Conservation (phyloP, 1,284 basidiomycete species). For the Melampsora occidentalis region DNA sequence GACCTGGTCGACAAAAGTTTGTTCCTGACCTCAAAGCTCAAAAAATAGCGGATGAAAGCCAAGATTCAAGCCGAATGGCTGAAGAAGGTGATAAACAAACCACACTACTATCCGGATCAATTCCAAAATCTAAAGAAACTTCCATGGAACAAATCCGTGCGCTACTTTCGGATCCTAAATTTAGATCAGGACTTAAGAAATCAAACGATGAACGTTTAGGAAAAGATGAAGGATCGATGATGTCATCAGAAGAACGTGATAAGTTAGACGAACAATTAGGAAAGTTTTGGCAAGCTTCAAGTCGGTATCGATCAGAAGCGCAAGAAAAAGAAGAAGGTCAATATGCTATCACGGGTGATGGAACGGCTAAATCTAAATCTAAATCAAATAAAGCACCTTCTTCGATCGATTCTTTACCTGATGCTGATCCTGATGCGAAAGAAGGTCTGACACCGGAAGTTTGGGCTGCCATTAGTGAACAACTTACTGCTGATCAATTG, state of each 20-base stretch:
- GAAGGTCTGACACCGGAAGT: conserved; percentile 34
- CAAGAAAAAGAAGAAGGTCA: conserved; percentile 23
- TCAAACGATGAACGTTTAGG: not conserved
- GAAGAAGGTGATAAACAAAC: not conserved
- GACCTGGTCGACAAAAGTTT: conserved; percentile 24
- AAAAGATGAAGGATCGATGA: not conserved
- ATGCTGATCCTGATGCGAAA: conserved; percentile 42
- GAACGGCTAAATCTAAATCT: not conserved
- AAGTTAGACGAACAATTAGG: conserved; percentile 39
- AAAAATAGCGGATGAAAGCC: not conserved
- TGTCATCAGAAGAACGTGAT: conserved; percentile 1
- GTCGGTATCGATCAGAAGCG: conserved; percentile 22
- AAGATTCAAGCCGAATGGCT: not conserved
- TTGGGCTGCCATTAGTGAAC: conserved; percentile 23
- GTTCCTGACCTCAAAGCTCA: not conserved
- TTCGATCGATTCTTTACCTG: conserved; percentile 28
- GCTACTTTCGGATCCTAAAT: not conserved
- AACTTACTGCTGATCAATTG: conserved; percentile 14
- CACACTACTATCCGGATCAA: not conserved
- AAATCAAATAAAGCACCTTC: not conserved
- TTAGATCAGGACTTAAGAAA: not conserved
- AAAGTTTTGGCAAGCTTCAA: conserved; percentile 36
- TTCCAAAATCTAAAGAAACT: not conserved
- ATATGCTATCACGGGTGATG: conserved; percentile 33
- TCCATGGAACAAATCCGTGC: not conserved